Percentiles rank a stretch among this genome's conserved stretches.
Conservation (phyloP, 345 rosid genomes). For the Kernera saxatilis region DNA sequence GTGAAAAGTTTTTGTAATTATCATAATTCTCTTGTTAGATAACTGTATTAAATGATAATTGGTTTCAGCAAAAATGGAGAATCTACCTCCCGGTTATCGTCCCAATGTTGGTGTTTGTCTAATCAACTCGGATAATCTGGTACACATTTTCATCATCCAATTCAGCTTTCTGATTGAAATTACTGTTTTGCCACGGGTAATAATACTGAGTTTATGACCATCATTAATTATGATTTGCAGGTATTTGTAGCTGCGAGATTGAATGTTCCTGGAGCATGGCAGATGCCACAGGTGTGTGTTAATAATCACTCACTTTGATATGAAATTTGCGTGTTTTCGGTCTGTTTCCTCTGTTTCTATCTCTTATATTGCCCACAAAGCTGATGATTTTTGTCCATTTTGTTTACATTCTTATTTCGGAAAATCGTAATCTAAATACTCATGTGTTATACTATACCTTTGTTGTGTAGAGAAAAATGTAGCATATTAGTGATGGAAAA, state of each 20-base stretch:
- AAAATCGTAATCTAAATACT: too few species aligned
- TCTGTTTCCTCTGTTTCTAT: slow-evolving; percentile 1
- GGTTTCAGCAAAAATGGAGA: slow-evolving; percentile 49
- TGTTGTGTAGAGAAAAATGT: background rate
- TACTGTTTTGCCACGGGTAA: background rate
- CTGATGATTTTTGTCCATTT: background rate
- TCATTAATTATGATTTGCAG: slow-evolving; percentile 33
- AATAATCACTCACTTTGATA: background rate
- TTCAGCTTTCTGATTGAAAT: background rate
- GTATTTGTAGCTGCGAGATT: slow-evolving; percentile 92
- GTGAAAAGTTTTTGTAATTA: background rate
- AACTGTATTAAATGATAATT: background rate
- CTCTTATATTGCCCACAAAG: background rate
- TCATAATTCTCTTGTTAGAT: background rate
- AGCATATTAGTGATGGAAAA: background rate
- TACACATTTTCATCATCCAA: slow-evolving; percentile 13
- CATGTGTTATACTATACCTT: too few species aligned
- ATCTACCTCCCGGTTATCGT: slow-evolving; percentile 90
- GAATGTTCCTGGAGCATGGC: slow-evolving; percentile 99
- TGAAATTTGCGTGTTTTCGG: background rate
- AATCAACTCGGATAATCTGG: slow-evolving; percentile 84
- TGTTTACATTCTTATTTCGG: background rate
- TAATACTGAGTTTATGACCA: background rate
- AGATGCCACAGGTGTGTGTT: slow-evolving; percentile 88
- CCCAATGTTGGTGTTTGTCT: slow-evolving; percentile 98